Conservation (phyloP, 2,329 filamentous ascomycete species). For the Trichoderma sp. region DNA sequence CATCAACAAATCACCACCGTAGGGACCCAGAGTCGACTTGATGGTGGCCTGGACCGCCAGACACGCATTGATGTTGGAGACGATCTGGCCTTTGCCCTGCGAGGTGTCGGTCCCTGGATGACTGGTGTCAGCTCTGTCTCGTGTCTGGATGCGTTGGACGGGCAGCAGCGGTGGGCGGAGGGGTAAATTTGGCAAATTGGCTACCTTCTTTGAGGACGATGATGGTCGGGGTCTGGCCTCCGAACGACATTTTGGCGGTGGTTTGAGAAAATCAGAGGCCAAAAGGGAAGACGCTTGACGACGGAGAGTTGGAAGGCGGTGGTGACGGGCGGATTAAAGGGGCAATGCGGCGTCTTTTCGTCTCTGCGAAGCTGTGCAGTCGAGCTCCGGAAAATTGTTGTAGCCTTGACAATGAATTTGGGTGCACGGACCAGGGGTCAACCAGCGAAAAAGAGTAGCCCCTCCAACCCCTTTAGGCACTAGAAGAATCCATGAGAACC, state of each 20-base stretch:
- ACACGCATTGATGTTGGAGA: conserved; percentile 99
- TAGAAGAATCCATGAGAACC: conserved; percentile 8
- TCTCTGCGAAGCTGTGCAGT: conserved; percentile 40
- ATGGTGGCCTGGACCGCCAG: conserved; percentile 94
- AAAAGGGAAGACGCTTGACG: neutral
- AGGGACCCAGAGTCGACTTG: conserved; percentile 92
- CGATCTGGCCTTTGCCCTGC: conserved; percentile 92
- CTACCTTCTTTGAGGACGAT: conserved; percentile 96
- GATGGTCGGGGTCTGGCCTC: conserved; percentile 95
- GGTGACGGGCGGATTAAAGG: conserved; percentile 22
- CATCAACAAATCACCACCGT: conserved; percentile 93
- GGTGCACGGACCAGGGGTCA: conserved; percentile 33
- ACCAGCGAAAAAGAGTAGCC: neutral
- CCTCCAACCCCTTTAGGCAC: conserved; percentile 22
- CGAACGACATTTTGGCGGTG: conserved; percentile 77
- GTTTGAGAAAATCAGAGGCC: neutral
- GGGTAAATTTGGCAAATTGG: conserved; percentile 47
- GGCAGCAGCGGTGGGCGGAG: conserved; percentile 35
- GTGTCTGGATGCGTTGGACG: neutral
- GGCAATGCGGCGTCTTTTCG: conserved; percentile 23
- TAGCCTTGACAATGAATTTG: conserved; percentile 39
- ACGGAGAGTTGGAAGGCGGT: conserved; percentile 20
- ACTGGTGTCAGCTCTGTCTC: neutral
- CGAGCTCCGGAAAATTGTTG: conserved; percentile 54
- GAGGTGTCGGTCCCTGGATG: conserved; percentile 87